Evolutionary conservation across 306 rosid genomes (phyloP).

Genomic region (Heteromeles arbutifolia): DNA sequence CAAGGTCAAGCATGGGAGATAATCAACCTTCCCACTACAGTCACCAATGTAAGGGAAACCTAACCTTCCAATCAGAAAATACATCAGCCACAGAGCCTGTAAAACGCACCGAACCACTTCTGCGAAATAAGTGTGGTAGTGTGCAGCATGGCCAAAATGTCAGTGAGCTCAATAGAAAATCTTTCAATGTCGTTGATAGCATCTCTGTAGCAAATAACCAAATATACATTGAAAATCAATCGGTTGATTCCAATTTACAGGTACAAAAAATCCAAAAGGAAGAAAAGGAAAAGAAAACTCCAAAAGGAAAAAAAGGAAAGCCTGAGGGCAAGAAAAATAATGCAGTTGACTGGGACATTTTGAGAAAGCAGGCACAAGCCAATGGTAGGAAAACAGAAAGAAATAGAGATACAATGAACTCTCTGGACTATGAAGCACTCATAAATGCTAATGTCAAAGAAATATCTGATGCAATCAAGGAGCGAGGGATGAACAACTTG

Average conservation of each 20-base stretch:
- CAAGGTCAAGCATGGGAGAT: constrained; percentile 20
- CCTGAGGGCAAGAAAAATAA: constrained; percentile 33
- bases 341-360: constrained; percentile 61
- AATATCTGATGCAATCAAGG: constrained; percentile 59
- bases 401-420: constrained; percentile 57
- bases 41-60: constrained; percentile 28
- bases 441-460: constrained; percentile 53
- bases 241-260: constrained; percentile 24
- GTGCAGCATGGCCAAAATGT: constrained; percentile 21
- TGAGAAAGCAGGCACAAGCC: constrained; percentile 56
- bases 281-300: not conserved
- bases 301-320: constrained; percentile 46
- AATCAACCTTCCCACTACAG: constrained; percentile 19
- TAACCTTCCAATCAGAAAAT: constrained; percentile 30
- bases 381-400: constrained; percentile 40
- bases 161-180: constrained; percentile 25
- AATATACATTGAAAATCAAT: constrained; percentile 21
- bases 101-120: constrained; percentile 22
- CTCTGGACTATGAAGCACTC: constrained; percentile 80
- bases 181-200: constrained; percentile 18
- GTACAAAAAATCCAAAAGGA: too few relatives aligned
- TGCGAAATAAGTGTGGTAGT: constrained; percentile 20
- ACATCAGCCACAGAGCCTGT: constrained; percentile 21
- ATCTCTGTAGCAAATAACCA: not conserved
- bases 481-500: constrained; percentile 88